These are phyloP conservation scores for Irineochytrium annulatum DNA, from an alignment of 192 early-diverging fungal species.

Conservation along the genomic window DNA sequence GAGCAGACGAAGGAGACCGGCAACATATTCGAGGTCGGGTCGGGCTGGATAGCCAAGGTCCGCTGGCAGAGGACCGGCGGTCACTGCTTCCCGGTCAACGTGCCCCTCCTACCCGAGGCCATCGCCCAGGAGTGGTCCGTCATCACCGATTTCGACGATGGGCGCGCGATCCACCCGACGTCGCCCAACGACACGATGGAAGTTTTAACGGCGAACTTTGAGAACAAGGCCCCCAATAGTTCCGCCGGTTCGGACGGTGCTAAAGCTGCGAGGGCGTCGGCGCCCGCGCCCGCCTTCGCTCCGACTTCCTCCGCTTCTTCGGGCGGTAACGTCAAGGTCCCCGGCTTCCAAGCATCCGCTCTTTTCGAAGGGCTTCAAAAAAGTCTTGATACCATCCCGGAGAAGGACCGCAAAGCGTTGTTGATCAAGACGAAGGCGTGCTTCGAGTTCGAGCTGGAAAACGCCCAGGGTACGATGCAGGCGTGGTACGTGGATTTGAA, in stretches of 20 bases:
- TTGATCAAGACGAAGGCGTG: conserved; percentile 10
- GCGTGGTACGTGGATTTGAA: conserved; percentile 47
- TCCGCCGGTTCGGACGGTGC: too few relatives aligned
- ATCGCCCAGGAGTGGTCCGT: conserved; percentile 72
- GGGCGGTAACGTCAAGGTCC: conserved; percentile 36
- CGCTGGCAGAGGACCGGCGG: conserved; percentile 96
- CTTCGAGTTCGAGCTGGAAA: conserved; percentile 35
- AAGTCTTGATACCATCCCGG: conserved; percentile 49
- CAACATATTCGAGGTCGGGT: conserved; percentile 55
- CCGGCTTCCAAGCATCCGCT: conserved; percentile 73
- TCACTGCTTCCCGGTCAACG: conserved; percentile 83
- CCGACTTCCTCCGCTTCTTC: conserved; percentile 18
- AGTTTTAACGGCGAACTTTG: conserved; percentile 80
- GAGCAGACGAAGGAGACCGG: conserved; percentile 79
- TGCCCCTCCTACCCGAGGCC: conserved; percentile 77
- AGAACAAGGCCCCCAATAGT: conserved; percentile 43
- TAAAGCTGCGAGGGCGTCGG: too few relatives aligned
- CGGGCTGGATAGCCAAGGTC: conserved; percentile 61
- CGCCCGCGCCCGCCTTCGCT: conserved; percentile 28
- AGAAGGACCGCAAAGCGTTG: conserved; percentile 52
- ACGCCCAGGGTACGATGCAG: conserved; percentile 36
- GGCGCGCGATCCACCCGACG: conserved; percentile 84
- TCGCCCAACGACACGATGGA: conserved; percentile 74
- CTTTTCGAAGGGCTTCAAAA: conserved; percentile 67
- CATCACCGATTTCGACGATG: conserved; percentile 93